Percentiles rank a stretch among this genome's conserved stretches.
Evolutionary conservation across 2,329 filamentous ascomycete species (phyloP).

Genomic region (Phaeosphaeriaceae sp.): DNA sequence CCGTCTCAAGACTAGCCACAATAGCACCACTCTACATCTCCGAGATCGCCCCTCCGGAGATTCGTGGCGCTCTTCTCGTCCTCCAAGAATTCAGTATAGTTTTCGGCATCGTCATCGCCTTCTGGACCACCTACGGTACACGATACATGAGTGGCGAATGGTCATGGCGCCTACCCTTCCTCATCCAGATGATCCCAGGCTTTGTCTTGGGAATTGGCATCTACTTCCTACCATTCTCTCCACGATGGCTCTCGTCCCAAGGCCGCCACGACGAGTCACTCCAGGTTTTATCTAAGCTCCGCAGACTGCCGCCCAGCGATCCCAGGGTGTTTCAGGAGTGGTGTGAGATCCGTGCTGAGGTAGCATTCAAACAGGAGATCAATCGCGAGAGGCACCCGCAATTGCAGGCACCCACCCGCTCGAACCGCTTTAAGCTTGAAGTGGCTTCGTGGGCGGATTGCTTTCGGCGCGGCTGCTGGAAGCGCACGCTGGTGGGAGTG

Average conservation of each 20-base stretch:
- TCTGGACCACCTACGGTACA: slow-evolving; percentile 63
- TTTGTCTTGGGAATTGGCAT: slow-evolving; percentile 51
- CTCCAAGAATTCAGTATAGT: slow-evolving; percentile 58
- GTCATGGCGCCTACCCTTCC: slow-evolving; percentile 57
- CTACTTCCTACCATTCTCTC: slow-evolving; percentile 61
- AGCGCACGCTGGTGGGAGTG: slow-evolving; percentile 51
- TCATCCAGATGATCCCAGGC: slow-evolving; percentile 55
- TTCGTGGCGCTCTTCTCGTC: slow-evolving; percentile 58
- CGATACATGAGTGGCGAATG: slow-evolving; percentile 51
- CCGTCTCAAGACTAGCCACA: slow-evolving; percentile 37
- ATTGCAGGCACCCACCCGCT: slow-evolving; percentile 35
- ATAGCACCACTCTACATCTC: slow-evolving; percentile 62
- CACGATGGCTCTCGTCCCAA: slow-evolving; percentile 59
- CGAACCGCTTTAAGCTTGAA: slow-evolving; percentile 53
- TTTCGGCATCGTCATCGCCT: slow-evolving; percentile 58
- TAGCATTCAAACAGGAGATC: slow-evolving; percentile 59
- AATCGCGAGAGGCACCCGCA: slow-evolving; percentile 48
- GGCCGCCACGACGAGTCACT: slow-evolving; percentile 57
- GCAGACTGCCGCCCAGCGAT: slow-evolving; percentile 58
- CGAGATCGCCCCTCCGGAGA: slow-evolving; percentile 59
- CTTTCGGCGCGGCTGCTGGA: slow-evolving; percentile 55
- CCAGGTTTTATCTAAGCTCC: slow-evolving; percentile 56
- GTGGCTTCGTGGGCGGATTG: slow-evolving; percentile 56
- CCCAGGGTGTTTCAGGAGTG: slow-evolving; percentile 60
- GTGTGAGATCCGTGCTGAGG: slow-evolving; percentile 62